Percentiles rank a stretch among this genome's conserved stretches.
Conservation (phyloP, 495 filamentous ascomycete species). For the Aspergillus diversus region DNA sequence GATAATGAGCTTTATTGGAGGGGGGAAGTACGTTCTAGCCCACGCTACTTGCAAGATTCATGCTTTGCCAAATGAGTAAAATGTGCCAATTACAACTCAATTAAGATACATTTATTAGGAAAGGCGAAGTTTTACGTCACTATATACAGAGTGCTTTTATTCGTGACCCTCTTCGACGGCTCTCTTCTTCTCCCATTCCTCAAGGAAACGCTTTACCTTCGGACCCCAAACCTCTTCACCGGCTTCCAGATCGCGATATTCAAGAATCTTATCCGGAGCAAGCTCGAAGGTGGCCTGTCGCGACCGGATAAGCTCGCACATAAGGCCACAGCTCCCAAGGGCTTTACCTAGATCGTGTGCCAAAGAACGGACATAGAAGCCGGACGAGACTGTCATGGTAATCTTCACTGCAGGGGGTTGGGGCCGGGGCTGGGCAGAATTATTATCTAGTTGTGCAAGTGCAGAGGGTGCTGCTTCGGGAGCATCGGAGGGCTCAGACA, state of each 20-base stretch:
- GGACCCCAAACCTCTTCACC: slow-evolving; percentile 85
- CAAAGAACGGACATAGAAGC: slow-evolving; percentile 95
- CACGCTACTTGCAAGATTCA: no score
- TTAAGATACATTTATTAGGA: neutral
- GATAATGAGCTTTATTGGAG: no score
- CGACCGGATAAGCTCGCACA: slow-evolving; percentile 81
- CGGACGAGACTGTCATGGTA: slow-evolving; percentile 89
- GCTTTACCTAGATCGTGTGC: slow-evolving; percentile 90
- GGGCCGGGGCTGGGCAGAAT: slow-evolving; percentile 28
- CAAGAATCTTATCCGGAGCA: slow-evolving; percentile 66
- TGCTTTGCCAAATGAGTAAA: no score
- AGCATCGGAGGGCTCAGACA: slow-evolving; percentile 12
- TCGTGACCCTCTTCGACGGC: slow-evolving; percentile 23
- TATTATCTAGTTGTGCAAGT: slow-evolving; percentile 13
- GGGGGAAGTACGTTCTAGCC: no score
- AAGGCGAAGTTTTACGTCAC: neutral
- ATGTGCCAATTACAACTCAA: no score
- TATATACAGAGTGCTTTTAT: slow-evolving; percentile 10
- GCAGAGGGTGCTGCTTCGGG: slow-evolving; percentile 24
- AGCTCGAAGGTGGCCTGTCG: slow-evolving; percentile 81
- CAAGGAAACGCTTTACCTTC: slow-evolving; percentile 66
- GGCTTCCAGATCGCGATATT: slow-evolving; percentile 77
- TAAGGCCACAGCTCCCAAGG: slow-evolving; percentile 77
- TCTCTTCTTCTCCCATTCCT: slow-evolving; percentile 58
- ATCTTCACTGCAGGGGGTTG: slow-evolving; percentile 74